Evolutionary conservation across 2,329 filamentous ascomycete genomes (phyloP), one percentile per base, ranked within the genome.

Genomic region (Penicillium sp.): DNA sequence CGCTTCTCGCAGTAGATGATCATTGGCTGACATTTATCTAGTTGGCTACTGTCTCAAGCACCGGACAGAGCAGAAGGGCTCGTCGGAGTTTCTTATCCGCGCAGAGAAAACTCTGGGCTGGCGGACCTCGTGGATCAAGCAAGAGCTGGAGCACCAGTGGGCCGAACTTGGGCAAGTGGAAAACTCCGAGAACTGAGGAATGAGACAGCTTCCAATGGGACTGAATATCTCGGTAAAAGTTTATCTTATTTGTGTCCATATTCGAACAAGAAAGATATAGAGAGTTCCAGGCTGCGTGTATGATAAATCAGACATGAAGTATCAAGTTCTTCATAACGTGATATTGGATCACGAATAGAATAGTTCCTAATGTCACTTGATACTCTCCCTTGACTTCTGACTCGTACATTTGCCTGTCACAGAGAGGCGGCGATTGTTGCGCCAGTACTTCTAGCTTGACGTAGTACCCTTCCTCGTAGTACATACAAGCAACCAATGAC

Each of bases 1-100:
- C 28, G 14, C 33, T 30, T 25, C 16, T 19, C 14, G 37, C 25
- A 4, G 30, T 7, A 4, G 14, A 2, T 13, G 2, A 16, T 19
- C 33, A n/a, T 28, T 1, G 28, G 13, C 62, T 69, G 7, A 63
- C 25, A 4, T 13, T 5, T 25, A n/a, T 7, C 13, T 30, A 76
- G 72, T 73, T 64, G 74, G 74, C 46, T 72, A 75, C 33, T 75
- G 71, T 42, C 61, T 76, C 10, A 70, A 68, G 6, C 62, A 75
- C 22, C 55, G 65, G 5, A 60, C 55, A 4, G 70, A 75, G 52
- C 71, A 73, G 52, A 61, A 64, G 19, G 73, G 71, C 11, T 71
- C 73, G 6, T 55, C 74, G 4, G 26, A 64, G 3, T 76, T 75
- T 45, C 61, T 76, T 1, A 52, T 43, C 2, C 65, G 58, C n/a